These are phyloP conservation scores for Pontederia crassipes DNA, from an alignment of 176 grass and related monocot genomes.

Conservation along the genomic window DNA sequence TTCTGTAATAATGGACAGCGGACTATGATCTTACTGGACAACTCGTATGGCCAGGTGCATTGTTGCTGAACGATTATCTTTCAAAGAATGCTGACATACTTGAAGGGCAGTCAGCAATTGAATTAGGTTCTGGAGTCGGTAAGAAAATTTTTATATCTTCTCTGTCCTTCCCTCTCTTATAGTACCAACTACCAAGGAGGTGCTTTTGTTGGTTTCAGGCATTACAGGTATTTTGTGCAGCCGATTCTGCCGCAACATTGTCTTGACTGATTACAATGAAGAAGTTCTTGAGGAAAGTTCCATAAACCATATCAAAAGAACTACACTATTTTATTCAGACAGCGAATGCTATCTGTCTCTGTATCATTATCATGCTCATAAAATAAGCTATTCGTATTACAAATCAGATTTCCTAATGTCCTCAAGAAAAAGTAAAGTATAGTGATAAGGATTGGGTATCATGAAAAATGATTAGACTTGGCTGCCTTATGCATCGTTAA, in stretches of 20 bases:
- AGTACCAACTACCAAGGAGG: not conserved
- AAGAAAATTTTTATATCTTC: conserved; percentile 17
- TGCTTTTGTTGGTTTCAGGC: conserved; percentile 32
- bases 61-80: conserved; percentile 82
- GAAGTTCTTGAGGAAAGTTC: conserved; percentile 90
- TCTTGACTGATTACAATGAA: conserved; percentile 90
- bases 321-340: too few relatives aligned
- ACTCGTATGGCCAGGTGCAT: conserved; percentile 87
- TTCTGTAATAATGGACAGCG: conserved; percentile 41
- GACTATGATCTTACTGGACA: conserved; percentile 98
- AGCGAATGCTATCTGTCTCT: too few relatives aligned
- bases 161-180: not conserved
- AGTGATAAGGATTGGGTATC: too few relatives aligned
- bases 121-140: conserved; percentile 92
- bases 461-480: too few relatives aligned
- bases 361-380: too few relatives aligned
- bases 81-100: conserved; percentile 68
- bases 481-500: too few relatives aligned
- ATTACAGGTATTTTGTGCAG: conserved; percentile 88
- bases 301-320: conserved; percentile 2
- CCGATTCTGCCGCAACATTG: conserved; percentile 54
- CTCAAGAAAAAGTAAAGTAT: too few relatives aligned
- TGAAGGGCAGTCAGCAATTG: conserved; percentile 46
- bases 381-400: too few relatives aligned
- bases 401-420: too few relatives aligned